These are phyloP conservation scores for Penicillium sp. DNA, from an alignment of 2,329 filamentous ascomycete genomes.

Conservation along the genomic window DNA sequence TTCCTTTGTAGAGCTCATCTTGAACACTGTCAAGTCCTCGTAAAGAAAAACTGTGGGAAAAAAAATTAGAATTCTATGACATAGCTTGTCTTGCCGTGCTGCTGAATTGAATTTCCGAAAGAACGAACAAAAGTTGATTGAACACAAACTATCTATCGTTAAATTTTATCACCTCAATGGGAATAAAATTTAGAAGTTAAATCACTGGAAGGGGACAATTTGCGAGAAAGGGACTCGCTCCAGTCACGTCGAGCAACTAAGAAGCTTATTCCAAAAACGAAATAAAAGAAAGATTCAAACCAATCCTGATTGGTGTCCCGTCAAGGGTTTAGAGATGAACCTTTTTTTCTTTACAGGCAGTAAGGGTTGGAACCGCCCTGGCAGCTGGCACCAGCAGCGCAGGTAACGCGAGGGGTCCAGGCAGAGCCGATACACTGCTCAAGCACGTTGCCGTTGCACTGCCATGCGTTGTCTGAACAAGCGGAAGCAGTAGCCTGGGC, in stretches of 20 bases:
- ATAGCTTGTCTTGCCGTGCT: not conserved
- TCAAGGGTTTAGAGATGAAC: not conserved
- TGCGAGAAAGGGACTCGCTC: not conserved
- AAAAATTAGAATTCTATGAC: not conserved
- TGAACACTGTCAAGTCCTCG: not conserved
- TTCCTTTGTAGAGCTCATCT: no score
- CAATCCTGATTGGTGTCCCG: not conserved
- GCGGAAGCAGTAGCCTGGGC: not conserved
- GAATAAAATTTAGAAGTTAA: not conserved
- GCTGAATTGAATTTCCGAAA: not conserved
- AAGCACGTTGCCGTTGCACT: conserved; percentile 1
- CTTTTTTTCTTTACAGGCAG: not conserved
- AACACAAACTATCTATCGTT: not conserved
- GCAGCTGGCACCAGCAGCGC: not conserved
- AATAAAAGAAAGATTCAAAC: not conserved
- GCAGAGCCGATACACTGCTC: not conserved
- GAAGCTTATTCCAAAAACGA: not conserved
- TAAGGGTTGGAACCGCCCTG: conserved; percentile 1
- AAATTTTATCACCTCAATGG: not conserved
- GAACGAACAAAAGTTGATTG: not conserved
- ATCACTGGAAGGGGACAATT: not conserved
- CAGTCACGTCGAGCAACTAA: not conserved
- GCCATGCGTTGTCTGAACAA: conserved; percentile 1
- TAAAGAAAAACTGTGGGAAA: not conserved
- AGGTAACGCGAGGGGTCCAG: conserved; percentile 1